Percentiles rank a stretch among this genome's conserved stretches.
phyloP scores from a whole-genome alignment of 768 basidiomycete species.

The Crepidotus variabilis region DNA sequence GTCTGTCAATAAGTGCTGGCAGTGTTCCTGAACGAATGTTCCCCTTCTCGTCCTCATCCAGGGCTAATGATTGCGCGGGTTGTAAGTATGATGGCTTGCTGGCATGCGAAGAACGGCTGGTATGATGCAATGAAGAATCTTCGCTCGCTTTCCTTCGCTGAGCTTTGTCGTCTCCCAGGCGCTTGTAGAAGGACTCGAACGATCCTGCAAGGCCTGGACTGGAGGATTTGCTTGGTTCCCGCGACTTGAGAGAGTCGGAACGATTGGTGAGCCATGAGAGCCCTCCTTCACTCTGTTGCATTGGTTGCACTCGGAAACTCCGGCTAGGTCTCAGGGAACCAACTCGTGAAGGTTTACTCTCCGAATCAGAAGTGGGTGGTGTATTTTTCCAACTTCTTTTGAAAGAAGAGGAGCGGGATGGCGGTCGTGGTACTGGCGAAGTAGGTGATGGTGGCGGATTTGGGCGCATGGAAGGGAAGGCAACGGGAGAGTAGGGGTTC shows the following conservation, averaged over 20 bases:
- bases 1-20: constrained; percentile 64
- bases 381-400: constrained; percentile 35
- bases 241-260: constrained; percentile 30
- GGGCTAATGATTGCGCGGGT: constrained; percentile 54
- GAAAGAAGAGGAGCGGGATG: constrained; percentile 8
- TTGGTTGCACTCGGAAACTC: constrained; percentile 32
- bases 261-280: constrained; percentile 31
- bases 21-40: constrained; percentile 66
- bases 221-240: constrained; percentile 28
- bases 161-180: constrained; percentile 10
- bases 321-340: constrained; percentile 23
- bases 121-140: constrained; percentile 14
- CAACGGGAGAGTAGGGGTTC: constrained; percentile 3
- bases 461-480: constrained; percentile 14
- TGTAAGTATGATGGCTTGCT: constrained; percentile 56
- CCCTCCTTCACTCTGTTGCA: constrained; percentile 32
- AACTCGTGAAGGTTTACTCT: constrained; percentile 20
- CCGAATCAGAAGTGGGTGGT: constrained; percentile 18
- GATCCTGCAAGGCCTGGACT: constrained; percentile 24
- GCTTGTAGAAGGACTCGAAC: constrained; percentile 17
- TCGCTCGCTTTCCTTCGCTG: constrained; percentile 13
- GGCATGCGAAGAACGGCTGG: background rate
- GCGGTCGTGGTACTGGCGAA: constrained; percentile 16
- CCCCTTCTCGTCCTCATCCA: constrained; percentile 64
- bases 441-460: constrained; percentile 35